Conservation (phyloP, 176 grass and related monocot species). For the Zea mays region Zm-B73-REFERENCE-NAM-5.0 NC_050103.1:122900501-122901000, state of each 20-base stretch:
- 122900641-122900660: constrained; percentile 50
- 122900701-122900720: constrained; percentile 23
- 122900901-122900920: constrained; percentile 54
- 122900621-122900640: too few relatives aligned
- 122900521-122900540: constrained; percentile 51
- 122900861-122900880: constrained; percentile 38
- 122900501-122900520: constrained; percentile 44
- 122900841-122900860: constrained; percentile 46
- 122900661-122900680: constrained; percentile 46
- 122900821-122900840: constrained; percentile 41
- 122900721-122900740: too few relatives aligned
- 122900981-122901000: too few relatives aligned
- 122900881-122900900: constrained; percentile 62
- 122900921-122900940: constrained; percentile 9
- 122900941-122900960: too few relatives aligned
- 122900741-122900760: too few relatives aligned
- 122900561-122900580: not conserved
- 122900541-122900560: constrained; percentile 33
- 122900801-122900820: constrained; percentile 46
- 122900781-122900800: constrained; percentile 41
- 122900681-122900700: constrained; percentile 49
- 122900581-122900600: not conserved
- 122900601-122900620: not conserved
- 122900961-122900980: too few relatives aligned
- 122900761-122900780: constrained; percentile 8